Conservation (phyloP, 495 filamentous ascomycete species). For the Podospora sp. region DNA sequence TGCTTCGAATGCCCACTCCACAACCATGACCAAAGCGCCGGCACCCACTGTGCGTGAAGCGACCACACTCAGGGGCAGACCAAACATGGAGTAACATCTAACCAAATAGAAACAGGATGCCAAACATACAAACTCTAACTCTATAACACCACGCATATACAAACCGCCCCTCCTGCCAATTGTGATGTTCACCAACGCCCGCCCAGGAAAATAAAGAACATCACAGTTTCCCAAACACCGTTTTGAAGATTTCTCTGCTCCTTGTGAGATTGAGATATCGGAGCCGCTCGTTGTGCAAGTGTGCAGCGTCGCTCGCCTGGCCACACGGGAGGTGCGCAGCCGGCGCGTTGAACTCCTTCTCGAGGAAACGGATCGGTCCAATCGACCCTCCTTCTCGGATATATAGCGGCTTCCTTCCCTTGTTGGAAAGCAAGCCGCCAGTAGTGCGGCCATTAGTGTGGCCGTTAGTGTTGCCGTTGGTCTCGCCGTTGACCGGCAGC, state of each 20-base stretch:
- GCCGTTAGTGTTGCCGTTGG: slow-evolving; percentile 10
- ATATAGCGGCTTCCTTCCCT: slow-evolving; percentile 68
- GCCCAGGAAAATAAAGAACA: not conserved
- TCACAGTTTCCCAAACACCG: slow-evolving; percentile 66
- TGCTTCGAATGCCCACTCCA: too few species aligned
- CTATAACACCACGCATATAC: not conserved
- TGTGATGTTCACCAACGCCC: not conserved
- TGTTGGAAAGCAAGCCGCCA: slow-evolving; percentile 26
- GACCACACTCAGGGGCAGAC: too few species aligned
- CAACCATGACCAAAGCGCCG: too few species aligned
- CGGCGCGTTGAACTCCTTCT: slow-evolving; percentile 90
- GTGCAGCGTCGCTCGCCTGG: slow-evolving; percentile 90
- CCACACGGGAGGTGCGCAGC: slow-evolving; percentile 94
- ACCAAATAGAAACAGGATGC: not conserved
- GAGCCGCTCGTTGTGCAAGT: slow-evolving; percentile 92
- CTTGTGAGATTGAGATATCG: slow-evolving; percentile 86
- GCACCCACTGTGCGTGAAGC: too few species aligned
- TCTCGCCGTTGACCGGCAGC: slow-evolving; percentile 19
- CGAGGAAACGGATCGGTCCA: slow-evolving; percentile 87
- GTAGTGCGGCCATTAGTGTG: slow-evolving; percentile 18
- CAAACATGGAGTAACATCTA: too few species aligned
- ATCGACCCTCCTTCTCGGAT: slow-evolving; percentile 96
- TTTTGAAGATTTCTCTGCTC: slow-evolving; percentile 86
- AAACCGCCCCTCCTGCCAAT: not conserved
- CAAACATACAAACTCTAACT: not conserved